phyloP scores from a whole-genome alignment of 2,329 filamentous ascomycete species.

The Ciborinia camelliae region DNA sequence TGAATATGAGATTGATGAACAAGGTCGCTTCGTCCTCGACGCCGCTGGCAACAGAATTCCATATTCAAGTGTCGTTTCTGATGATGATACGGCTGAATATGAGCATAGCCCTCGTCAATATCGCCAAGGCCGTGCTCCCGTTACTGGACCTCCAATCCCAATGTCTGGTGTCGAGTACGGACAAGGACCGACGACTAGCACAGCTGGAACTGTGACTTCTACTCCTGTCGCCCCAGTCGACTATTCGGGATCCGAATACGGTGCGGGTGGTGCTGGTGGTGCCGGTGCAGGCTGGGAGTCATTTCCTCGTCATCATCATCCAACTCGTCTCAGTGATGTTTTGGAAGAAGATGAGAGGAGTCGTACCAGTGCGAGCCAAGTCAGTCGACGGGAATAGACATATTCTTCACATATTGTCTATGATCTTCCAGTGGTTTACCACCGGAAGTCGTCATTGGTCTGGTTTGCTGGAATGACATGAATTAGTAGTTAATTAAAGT shows the following conservation, averaged over 20 bases:
- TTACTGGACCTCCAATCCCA: constrained; percentile 26
- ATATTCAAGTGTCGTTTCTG: constrained; percentile 46
- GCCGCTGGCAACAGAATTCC: constrained; percentile 57
- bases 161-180: constrained; percentile 33
- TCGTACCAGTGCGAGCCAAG: constrained; percentile 57
- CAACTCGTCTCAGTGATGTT: constrained; percentile 83
- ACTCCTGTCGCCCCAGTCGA: constrained; percentile 45
- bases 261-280: constrained; percentile 50
- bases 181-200: constrained; percentile 25
- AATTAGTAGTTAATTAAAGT: background rate
- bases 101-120: constrained; percentile 42
- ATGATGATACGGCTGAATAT: constrained; percentile 55
- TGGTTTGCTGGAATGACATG: background rate
- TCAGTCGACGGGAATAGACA: constrained; percentile 28
- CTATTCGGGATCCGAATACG: constrained; percentile 65
- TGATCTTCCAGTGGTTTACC: background rate
- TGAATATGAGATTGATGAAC: constrained; percentile 64
- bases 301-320: constrained; percentile 79
- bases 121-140: constrained; percentile 27
- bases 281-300: constrained; percentile 68
- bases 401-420: constrained; percentile 12
- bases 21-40: constrained; percentile 60
- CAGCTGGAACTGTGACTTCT: constrained; percentile 18
- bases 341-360: constrained; percentile 81
- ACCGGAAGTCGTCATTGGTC: background rate